phyloP scores from a whole-genome alignment of 78 protist genomes.

The Dictyostelium purpureum region DNA sequence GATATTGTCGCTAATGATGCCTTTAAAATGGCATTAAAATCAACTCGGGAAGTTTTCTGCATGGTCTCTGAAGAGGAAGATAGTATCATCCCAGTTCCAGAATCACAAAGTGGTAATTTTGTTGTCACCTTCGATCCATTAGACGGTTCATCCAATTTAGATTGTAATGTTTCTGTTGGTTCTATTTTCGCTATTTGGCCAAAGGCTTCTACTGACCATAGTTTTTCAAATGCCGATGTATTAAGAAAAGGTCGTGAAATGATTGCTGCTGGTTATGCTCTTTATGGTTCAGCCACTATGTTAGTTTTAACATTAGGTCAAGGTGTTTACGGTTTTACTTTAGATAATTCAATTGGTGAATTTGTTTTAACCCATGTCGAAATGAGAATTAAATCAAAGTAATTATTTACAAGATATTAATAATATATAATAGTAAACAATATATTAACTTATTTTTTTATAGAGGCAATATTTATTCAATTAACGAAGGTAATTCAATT shows the following conservation, averaged over 20 bases:
- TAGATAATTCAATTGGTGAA: conserved; percentile 89
- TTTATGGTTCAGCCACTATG: conserved; percentile 89
- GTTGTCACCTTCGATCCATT: conserved; percentile 90
- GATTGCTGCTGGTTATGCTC: conserved; percentile 85
- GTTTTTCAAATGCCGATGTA: conserved; percentile 23
- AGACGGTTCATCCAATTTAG: conserved; percentile 89
- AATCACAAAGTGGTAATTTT: conserved; percentile 34
- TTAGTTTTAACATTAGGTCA: conserved; percentile 82
- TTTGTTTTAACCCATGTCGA: conserved; percentile 88
- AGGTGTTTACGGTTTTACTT: conserved; percentile 78
- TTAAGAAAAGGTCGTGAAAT: conserved; percentile 78
- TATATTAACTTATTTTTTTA: too few relatives aligned
- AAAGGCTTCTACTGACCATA: conserved; percentile 9
- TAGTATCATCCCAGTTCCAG: conserved; percentile 44
- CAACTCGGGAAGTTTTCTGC: conserved; percentile 62
- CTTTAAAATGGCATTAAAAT: conserved; percentile 50
- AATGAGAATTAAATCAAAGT: conserved; percentile 67
- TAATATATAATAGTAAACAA: neutral
- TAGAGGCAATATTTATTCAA: conserved; percentile 91
- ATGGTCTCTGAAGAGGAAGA: conserved; percentile 83
- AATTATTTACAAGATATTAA: too few relatives aligned
- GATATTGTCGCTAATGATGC: conserved; percentile 83
- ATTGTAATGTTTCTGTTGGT: conserved; percentile 89
- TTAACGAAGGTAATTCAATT: conserved; percentile 94
- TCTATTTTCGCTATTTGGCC: conserved; percentile 92